Percentiles rank a stretch among this genome's conserved stretches.
phyloP scores from a whole-genome alignment of 345 rosid species.

The Capsella bursapastoris region DNA sequence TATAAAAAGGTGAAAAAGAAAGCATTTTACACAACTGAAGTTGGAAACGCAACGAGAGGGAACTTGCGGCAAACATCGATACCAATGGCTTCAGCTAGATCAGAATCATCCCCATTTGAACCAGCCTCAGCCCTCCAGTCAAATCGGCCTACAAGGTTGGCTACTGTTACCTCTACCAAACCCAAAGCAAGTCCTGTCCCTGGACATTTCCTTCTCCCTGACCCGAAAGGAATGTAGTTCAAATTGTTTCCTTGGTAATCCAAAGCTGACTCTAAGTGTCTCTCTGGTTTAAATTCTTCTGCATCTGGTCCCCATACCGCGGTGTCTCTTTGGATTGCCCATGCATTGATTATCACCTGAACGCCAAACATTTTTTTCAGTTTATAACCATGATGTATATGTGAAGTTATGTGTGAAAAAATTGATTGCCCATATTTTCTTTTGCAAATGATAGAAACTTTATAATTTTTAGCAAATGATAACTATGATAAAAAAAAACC shows the following conservation, averaged over 20 bases:
- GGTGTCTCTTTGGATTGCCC: conserved; percentile 45
- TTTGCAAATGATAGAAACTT: no score
- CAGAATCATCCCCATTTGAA: conserved; percentile 23
- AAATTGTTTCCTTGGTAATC: conserved; percentile 30
- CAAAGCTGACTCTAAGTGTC: conserved; percentile 24
- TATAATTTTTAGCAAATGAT: no score
- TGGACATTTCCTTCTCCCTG: conserved; percentile 36
- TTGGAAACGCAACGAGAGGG: conserved; percentile 32
- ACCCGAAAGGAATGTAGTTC: conserved; percentile 36
- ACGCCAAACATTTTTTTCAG: background rate
- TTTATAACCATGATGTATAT: background rate
- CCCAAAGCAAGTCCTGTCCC: conserved; percentile 27
- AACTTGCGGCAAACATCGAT: conserved; percentile 28
- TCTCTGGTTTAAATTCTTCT: conserved; percentile 51
- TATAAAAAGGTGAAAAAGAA: background rate
- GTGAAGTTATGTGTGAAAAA: background rate
- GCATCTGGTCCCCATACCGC: conserved; percentile 58
- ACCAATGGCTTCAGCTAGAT: conserved; percentile 29
- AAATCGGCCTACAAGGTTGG: conserved; percentile 31
- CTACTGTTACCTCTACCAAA: conserved; percentile 21
- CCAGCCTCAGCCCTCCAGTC: conserved; percentile 14
- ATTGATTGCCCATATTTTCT: background rate
- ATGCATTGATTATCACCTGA: conserved; percentile 43
- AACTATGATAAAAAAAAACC: background rate
- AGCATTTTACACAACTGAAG: background rate